Conservation (phyloP, 331 rosid species). For the Dryas integrifolia region DNA sequence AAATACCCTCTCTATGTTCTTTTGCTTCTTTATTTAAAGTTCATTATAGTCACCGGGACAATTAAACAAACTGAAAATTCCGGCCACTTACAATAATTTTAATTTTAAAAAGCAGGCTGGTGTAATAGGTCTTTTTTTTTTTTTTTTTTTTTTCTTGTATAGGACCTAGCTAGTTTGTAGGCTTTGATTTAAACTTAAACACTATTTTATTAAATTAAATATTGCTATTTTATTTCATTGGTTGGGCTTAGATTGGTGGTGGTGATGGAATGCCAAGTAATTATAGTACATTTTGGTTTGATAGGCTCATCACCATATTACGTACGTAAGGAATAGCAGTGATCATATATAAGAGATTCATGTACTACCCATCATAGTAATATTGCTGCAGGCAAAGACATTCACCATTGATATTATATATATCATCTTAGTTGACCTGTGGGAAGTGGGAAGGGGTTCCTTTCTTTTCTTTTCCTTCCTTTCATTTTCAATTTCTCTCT, state of each 20-base stretch:
- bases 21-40: slow-evolving; percentile 25
- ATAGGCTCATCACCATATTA: no score
- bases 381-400: slow-evolving; percentile 21
- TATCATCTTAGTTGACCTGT: slow-evolving; percentile 37
- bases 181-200: slow-evolving; percentile 24
- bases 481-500: background rate
- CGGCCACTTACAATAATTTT: slow-evolving; percentile 33
- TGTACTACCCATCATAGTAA: slow-evolving; percentile 22
- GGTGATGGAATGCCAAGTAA: background rate
- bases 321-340: no score
- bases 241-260: background rate
- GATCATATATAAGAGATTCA: no score
- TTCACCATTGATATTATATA: slow-evolving; percentile 29
- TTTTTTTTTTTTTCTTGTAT: background rate
- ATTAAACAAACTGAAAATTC: slow-evolving; percentile 34
- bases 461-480: no score
- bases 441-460: background rate
- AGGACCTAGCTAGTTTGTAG: slow-evolving; percentile 38
- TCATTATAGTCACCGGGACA: slow-evolving; percentile 29
- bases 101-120: slow-evolving; percentile 45
- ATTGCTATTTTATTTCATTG: slow-evolving; percentile 1
- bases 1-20: slow-evolving; percentile 24
- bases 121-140: slow-evolving; percentile 27
- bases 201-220: background rate
- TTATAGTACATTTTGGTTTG: slow-evolving; percentile 22